Base-by-base conservation (phyloP, 257 asterid species). In the Salvia rosmarinus region DNA sequence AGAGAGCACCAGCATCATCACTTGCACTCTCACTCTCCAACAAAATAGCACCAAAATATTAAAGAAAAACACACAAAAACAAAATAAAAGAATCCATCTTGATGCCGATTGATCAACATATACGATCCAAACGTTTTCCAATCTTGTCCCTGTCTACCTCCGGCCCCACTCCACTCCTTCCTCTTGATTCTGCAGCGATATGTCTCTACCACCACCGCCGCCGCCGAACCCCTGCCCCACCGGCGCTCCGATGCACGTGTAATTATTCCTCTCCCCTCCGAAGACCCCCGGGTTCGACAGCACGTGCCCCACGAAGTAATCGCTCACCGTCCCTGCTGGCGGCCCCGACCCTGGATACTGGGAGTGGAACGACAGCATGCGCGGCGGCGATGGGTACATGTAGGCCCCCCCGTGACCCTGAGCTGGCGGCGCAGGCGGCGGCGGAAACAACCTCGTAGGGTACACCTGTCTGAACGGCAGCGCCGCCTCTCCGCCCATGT, bases 211-310 rank as follows among this genome's bases (percentile, higher is more conserved):
- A 6, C 81, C 75, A 7, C 64, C 74, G 51, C 74, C 59, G 21
- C 66, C 51, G 14, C 60, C 63, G 34, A 74, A 71, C 23, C 87
- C 88, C 10, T 68, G 86, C 25, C 86, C 87, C 61, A 89, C 86
- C 56, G 98, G 96, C 2, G 92, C 96, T 4, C 98, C 98, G 14
- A 92, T 73, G 86, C 96, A 89, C 28, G 98, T 86, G 83, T 92
- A 88, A 6, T 23, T 54, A 2, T 4, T 35, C 44, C 47, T 28
- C 4, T n/a, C 46, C 8, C 56, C 72, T 17, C 82, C 84, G 6
- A 2, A 19, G 6, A 2, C 4, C 37, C 14, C 23, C 14, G 20
- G 58, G 58, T 43, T 72, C 0, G 90, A 72, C 56, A 92, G 65
- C 6, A 84, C 90, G 19, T 84, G 96, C 2, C 98, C 96, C 23